These are phyloP conservation scores for Aspergillus taichungensis DNA, from an alignment of 495 filamentous ascomycete genomes.

Conservation along the genomic window DNA sequence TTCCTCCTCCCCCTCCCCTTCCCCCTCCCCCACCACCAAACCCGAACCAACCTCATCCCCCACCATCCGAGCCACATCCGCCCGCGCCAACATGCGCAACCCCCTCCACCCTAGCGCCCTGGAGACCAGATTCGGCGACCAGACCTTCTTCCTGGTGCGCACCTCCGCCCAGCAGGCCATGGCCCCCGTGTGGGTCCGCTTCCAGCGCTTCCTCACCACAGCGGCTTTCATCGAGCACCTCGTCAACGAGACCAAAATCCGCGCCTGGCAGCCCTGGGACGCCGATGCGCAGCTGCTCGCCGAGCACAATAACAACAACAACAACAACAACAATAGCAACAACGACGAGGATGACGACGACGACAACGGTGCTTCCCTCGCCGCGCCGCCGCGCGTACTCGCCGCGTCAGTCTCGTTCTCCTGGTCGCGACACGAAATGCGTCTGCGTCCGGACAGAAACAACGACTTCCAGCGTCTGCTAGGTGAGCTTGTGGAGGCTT, in stretches of 20 bases:
- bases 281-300: neutral
- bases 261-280: conserved; percentile 1
- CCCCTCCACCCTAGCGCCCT: neutral
- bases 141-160: conserved; percentile 11
- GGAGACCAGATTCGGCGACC: neutral
- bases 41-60: no score
- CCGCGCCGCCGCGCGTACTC: neutral
- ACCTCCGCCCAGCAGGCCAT: conserved; percentile 5
- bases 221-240: conserved; percentile 9
- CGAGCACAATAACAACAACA: neutral
- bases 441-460: conserved; percentile 1
- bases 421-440: conserved; percentile 6
- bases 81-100: neutral
- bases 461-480: conserved; percentile 1
- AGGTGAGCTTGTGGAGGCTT: conserved; percentile 4
- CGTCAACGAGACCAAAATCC: conserved; percentile 1
- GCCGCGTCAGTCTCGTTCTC: conserved; percentile 6
- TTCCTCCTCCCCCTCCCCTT: no score
- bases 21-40: no score
- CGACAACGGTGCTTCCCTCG: neutral
- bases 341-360: neutral
- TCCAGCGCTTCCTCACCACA: conserved; percentile 4
- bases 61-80: no score
- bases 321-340: neutral
- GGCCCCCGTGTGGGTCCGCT: conserved; percentile 11